Evolutionary conservation across 2,329 filamentous ascomycete genomes (phyloP).

Genomic region (Orbilia brochopaga): DNA sequence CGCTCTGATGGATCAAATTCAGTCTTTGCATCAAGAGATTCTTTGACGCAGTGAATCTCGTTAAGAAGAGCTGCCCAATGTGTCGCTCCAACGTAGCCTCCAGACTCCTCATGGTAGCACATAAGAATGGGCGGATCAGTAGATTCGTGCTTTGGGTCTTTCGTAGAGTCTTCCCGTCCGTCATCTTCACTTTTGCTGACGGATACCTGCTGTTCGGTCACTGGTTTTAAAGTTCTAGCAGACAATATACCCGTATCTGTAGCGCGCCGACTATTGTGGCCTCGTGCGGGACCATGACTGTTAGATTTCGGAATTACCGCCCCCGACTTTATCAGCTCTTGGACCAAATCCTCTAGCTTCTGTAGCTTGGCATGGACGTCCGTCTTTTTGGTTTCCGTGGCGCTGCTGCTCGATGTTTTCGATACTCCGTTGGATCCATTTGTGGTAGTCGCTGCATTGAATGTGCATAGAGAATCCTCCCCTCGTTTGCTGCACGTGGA

Average conservation of each 20-base stretch:
- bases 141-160: constrained; percentile 54
- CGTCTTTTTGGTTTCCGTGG: constrained; percentile 51
- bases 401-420: constrained; percentile 8
- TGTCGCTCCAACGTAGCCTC: constrained; percentile 58
- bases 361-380: constrained; percentile 59
- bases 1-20: constrained; percentile 52
- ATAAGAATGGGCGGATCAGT: constrained; percentile 52
- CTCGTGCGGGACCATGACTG: constrained; percentile 52
- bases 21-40: constrained; percentile 55
- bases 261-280: constrained; percentile 53
- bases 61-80: constrained; percentile 60
- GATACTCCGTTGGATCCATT: constrained; percentile 20
- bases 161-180: constrained; percentile 1
- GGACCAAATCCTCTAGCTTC: constrained; percentile 60
- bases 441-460: not conserved
- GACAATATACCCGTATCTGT: not conserved
- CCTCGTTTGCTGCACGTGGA: constrained; percentile 59
- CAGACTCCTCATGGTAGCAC: constrained; percentile 45
- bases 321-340: constrained; percentile 56
- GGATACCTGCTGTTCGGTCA: not conserved
- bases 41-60: constrained; percentile 58
- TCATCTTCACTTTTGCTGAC: not conserved
- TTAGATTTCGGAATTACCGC: constrained; percentile 52
- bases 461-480: constrained; percentile 52
- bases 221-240: not conserved